phyloP scores from a whole-genome alignment of 192 early-diverging fungal species.

The Coemansia sp. region DNA sequence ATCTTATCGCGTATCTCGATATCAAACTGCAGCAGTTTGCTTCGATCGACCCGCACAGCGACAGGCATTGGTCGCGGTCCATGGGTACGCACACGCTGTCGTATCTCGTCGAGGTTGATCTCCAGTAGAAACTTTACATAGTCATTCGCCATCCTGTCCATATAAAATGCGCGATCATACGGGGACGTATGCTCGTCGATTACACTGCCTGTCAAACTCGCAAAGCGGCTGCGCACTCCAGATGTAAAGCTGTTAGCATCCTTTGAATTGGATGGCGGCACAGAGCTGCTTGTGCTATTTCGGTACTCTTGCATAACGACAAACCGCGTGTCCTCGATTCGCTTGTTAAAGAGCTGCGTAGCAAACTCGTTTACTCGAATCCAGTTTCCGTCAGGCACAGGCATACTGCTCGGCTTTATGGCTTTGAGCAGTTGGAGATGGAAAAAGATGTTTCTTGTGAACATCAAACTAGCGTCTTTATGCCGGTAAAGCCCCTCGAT shows the following conservation, averaged over 20 bases:
- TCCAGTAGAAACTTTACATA: slow-evolving; percentile 30
- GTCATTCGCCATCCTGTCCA: slow-evolving; percentile 30
- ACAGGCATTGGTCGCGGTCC: slow-evolving; percentile 44
- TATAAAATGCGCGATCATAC: slow-evolving; percentile 28
- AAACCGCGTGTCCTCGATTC: slow-evolving; percentile 28
- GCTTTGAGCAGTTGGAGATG: slow-evolving; percentile 31
- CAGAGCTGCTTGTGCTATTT: background rate
- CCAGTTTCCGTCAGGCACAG: slow-evolving; percentile 30
- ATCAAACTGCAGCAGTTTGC: slow-evolving; percentile 26
- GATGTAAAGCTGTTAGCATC: slow-evolving; percentile 5
- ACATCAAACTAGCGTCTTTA: slow-evolving; percentile 20
- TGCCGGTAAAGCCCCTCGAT: slow-evolving; percentile 29
- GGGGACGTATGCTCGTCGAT: slow-evolving; percentile 24
- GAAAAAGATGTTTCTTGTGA: slow-evolving; percentile 45
- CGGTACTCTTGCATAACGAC: slow-evolving; percentile 38
- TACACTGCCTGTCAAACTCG: slow-evolving; percentile 14
- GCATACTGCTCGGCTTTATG: slow-evolving; percentile 17
- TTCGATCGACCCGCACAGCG: slow-evolving; percentile 29
- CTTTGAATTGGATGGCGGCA: background rate
- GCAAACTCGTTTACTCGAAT: slow-evolving; percentile 45
- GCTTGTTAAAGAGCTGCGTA: slow-evolving; percentile 37
- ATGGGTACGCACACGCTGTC: slow-evolving; percentile 15
- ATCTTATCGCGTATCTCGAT: slow-evolving; percentile 24
- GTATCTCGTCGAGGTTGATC: slow-evolving; percentile 27
- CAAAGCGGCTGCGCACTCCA: slow-evolving; percentile 10